Evolutionary conservation across 208 protist species (phyloP).

Genomic region (Leishmania mexicana): DNA sequence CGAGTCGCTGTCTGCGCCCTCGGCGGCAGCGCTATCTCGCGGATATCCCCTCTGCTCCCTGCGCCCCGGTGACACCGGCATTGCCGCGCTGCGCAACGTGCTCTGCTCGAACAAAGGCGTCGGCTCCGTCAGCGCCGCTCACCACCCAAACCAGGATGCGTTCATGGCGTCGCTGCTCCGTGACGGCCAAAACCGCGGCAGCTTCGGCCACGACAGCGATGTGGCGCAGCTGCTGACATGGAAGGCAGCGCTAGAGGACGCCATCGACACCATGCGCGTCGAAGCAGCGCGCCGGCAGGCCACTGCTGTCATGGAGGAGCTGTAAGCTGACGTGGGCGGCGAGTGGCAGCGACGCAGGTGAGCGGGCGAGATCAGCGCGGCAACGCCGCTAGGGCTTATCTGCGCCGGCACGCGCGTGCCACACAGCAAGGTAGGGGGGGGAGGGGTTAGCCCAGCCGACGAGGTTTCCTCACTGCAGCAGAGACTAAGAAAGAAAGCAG

Average conservation of each 20-base stretch:
- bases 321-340: constrained; percentile 8
- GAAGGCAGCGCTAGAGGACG: constrained; percentile 44
- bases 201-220: constrained; percentile 57
- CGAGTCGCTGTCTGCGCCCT: background rate
- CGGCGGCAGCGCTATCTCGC: background rate
- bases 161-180: constrained; percentile 27
- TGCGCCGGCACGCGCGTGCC: background rate
- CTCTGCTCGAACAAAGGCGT: background rate
- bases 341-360: background rate
- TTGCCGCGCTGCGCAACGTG: constrained; percentile 10
- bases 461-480: background rate
- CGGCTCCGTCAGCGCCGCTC: background rate
- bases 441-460: background rate
- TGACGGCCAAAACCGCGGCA: constrained; percentile 40
- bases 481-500: background rate
- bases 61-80: constrained; percentile 24
- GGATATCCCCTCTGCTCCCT: constrained; percentile 25
- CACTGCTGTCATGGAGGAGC: constrained; percentile 37
- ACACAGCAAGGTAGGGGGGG: background rate
- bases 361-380: background rate
- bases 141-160: constrained; percentile 7
- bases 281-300: constrained; percentile 62
- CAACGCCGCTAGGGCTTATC: background rate
- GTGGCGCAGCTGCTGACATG: constrained; percentile 43
- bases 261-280: constrained; percentile 58